Percentiles rank a stretch among this genome's conserved stretches.
Conservation (phyloP, 768 basidiomycete species). For the Boletus pseudopeckii region DNA sequence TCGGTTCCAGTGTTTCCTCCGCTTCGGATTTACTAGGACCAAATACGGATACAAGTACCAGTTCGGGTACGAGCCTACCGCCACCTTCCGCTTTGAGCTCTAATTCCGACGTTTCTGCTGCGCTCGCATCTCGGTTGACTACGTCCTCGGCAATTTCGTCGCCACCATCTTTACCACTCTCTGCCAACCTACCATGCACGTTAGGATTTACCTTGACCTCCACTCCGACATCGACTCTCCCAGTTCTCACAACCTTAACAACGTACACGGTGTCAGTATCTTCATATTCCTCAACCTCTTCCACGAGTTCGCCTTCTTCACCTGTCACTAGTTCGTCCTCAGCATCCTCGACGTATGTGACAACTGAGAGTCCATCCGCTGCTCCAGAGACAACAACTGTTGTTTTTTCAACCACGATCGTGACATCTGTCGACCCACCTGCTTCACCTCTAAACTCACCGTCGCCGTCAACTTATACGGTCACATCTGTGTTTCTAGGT, state of each 20-base stretch:
- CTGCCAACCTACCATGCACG: neutral
- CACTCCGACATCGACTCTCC: neutral
- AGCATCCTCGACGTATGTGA: neutral
- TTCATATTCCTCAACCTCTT: neutral
- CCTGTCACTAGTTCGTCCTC: neutral
- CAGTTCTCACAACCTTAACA: neutral
- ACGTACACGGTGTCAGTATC: neutral
- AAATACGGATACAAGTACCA: constrained; percentile 8
- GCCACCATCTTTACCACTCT: neutral
- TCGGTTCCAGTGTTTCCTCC: neutral
- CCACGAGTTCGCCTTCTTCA: neutral
- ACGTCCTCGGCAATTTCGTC: neutral
- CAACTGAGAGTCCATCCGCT: neutral
- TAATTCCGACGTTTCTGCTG: constrained; percentile 15
- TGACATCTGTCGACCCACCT: neutral
- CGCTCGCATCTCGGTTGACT: neutral
- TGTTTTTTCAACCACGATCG: constrained; percentile 14
- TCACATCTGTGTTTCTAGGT: constrained; percentile 17
- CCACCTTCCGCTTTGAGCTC: constrained; percentile 9
- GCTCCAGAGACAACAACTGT: constrained; percentile 9
- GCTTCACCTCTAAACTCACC: neutral
- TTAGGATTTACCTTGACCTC: neutral
- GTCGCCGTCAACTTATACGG: constrained; percentile 18
- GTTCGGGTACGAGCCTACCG: constrained; percentile 18
- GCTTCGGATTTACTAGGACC: neutral